Conservation (phyloP, 352 stramenopile species). For the Phytophthora pistaciae region DNA sequence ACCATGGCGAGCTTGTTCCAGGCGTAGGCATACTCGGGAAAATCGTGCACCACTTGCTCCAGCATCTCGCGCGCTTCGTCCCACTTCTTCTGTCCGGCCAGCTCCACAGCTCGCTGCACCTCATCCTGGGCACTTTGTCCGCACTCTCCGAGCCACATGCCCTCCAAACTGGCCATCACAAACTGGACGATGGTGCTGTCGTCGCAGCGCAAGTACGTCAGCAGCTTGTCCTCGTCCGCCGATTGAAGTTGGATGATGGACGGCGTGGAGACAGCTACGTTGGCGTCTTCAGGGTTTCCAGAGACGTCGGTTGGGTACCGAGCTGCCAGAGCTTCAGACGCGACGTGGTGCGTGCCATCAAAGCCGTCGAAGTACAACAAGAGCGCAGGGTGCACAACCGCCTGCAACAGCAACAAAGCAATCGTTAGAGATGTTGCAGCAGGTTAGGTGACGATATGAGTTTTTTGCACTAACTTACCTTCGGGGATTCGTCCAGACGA, state of each 20-base stretch:
- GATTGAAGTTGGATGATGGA: slow-evolving; percentile 83
- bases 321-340: slow-evolving; percentile 65
- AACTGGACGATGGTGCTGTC: slow-evolving; percentile 82
- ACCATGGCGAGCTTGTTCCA: slow-evolving; percentile 83
- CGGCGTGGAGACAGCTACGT: slow-evolving; percentile 32
- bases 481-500: slow-evolving; percentile 42
- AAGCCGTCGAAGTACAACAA: slow-evolving; percentile 88
- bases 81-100: slow-evolving; percentile 49
- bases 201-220: slow-evolving; percentile 71
- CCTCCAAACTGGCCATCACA: slow-evolving; percentile 72
- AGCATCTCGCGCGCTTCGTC: slow-evolving; percentile 55
- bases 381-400: slow-evolving; percentile 66
- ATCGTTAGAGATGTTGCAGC: not conserved
- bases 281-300: slow-evolving; percentile 6
- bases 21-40: slow-evolving; percentile 69
- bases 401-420: slow-evolving; percentile 30
- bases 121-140: slow-evolving; percentile 49
- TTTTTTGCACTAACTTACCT: slow-evolving; percentile 56
- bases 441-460: not conserved
- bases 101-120: slow-evolving; percentile 51
- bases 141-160: slow-evolving; percentile 74
- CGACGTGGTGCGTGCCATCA: slow-evolving; percentile 60
- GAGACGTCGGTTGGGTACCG: slow-evolving; percentile 67
- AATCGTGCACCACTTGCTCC: slow-evolving; percentile 51
- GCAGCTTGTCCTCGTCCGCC: slow-evolving; percentile 68